Conservation (phyloP, 495 filamentous ascomycete species). For the Penicillium samsonianum region DNA sequence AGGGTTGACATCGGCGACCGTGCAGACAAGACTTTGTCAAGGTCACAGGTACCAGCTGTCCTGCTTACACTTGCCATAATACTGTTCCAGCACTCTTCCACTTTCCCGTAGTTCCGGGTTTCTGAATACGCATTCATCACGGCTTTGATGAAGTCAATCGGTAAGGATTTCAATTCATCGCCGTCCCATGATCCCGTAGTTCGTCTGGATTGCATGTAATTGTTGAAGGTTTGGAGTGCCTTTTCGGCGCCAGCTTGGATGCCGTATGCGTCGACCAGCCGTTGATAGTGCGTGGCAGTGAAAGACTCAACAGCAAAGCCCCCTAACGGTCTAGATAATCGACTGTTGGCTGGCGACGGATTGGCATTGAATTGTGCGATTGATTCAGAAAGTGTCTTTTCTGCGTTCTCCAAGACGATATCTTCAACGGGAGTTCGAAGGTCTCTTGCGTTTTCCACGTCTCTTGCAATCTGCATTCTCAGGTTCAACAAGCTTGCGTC, state of each 20-base stretch:
- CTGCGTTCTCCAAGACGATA: slow-evolving; percentile 34
- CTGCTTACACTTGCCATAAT: slow-evolving; percentile 53
- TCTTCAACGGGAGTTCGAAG: slow-evolving; percentile 7
- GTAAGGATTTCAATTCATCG: slow-evolving; percentile 35
- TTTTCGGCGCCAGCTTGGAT: slow-evolving; percentile 53
- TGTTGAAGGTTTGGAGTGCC: slow-evolving; percentile 57
- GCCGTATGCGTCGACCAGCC: slow-evolving; percentile 65
- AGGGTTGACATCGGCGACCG: background rate
- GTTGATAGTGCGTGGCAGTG: slow-evolving; percentile 53
- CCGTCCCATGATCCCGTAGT: slow-evolving; percentile 26
- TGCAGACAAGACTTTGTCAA: slow-evolving; percentile 23
- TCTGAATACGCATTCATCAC: slow-evolving; percentile 64
- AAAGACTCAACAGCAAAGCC: slow-evolving; percentile 36
- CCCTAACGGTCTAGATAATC: slow-evolving; percentile 15
- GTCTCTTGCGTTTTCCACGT: slow-evolving; percentile 26
- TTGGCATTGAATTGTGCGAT: slow-evolving; percentile 32
- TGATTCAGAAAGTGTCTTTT: slow-evolving; percentile 38
- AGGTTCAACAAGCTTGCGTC: slow-evolving; percentile 52
- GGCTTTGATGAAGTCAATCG: slow-evolving; percentile 60
- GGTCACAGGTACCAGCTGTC: slow-evolving; percentile 33
- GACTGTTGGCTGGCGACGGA: slow-evolving; percentile 29
- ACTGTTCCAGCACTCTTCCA: slow-evolving; percentile 66
- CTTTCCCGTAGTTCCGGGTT: slow-evolving; percentile 55
- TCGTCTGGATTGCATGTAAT: slow-evolving; percentile 43
- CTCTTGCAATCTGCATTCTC: slow-evolving; percentile 39